Percentiles rank a stretch among this genome's conserved stretches.
Conservation (phyloP, 495 filamentous ascomycete species). For the Pseudotulostoma volvatum region DNA sequence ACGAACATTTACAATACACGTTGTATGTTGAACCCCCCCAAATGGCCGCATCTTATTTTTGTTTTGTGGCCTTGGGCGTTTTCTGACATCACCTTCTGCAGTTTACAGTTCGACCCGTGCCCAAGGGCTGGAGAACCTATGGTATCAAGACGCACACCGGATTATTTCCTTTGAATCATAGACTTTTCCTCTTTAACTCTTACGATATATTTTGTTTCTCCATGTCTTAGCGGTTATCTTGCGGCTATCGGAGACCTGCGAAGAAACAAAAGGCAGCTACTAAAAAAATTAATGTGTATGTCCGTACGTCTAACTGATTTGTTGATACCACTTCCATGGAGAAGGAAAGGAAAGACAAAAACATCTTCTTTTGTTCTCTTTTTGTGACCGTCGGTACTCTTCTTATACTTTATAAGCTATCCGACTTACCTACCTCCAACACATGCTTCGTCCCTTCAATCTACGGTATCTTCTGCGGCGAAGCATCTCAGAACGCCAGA, state of each 20-base stretch:
- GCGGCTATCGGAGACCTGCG: background rate
- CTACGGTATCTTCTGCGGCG: no score
- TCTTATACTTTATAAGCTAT: no score
- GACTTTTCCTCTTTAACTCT: conserved; percentile 12
- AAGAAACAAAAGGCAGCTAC: background rate
- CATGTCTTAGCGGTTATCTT: background rate
- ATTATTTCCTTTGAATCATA: conserved; percentile 81
- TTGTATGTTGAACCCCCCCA: conserved; percentile 52
- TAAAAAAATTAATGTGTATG: conserved; percentile 20
- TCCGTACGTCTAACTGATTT: conserved; percentile 23
- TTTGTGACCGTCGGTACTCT: no score
- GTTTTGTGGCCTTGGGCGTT: background rate
- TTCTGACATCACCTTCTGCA: conserved; percentile 21
- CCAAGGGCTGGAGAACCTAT: conserved; percentile 94
- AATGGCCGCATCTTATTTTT: background rate
- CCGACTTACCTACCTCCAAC: no score
- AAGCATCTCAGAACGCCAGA: no score
- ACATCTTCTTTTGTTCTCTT: no score
- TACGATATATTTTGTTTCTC: background rate
- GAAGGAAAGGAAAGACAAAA: no score
- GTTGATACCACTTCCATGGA: conserved; percentile 35
- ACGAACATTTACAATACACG: conserved; percentile 98
- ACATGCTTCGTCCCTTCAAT: no score
- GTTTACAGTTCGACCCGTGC: conserved; percentile 98
- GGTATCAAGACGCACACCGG: conserved; percentile 92